Evolutionary conservation across 441 rosid species (phyloP).

Genomic region (Mallotus japonicus): DNA sequence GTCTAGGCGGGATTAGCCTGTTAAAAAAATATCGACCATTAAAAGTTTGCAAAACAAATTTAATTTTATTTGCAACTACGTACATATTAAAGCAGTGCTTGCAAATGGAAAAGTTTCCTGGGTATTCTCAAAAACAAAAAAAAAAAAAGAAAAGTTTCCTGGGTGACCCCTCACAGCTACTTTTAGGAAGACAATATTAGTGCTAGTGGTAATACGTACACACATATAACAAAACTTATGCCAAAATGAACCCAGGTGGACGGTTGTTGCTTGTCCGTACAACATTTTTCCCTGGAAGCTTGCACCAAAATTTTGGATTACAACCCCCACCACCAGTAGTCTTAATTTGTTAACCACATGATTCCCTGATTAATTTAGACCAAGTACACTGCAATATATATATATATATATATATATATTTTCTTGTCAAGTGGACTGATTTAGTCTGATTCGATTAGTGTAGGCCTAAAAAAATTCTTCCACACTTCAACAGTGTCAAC

Average conservation of each 20-base stretch:
- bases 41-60: too few species aligned
- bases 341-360: not conserved
- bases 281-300: not conserved
- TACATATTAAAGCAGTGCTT: not conserved
- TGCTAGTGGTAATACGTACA: not conserved
- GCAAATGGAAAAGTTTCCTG: too few species aligned
- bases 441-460: not conserved
- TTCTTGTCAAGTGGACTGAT: slow-evolving; percentile 3
- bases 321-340: not conserved
- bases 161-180: not conserved
- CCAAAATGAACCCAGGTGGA: not conserved
- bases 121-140: too few species aligned
- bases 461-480: not conserved
- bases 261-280: not conserved
- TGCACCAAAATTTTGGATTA: slow-evolving; percentile 13
- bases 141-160: not conserved
- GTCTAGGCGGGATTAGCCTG: too few species aligned
- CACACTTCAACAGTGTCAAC: not conserved
- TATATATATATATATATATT: not conserved
- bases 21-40: too few species aligned
- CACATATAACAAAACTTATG: not conserved
- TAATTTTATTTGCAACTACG: too few species aligned
- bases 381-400: not conserved
- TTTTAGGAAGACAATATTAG: not conserved
- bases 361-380: not conserved